Conservation (phyloP, 108 stramenopile species). For the Seminavis robusta region DNA sequence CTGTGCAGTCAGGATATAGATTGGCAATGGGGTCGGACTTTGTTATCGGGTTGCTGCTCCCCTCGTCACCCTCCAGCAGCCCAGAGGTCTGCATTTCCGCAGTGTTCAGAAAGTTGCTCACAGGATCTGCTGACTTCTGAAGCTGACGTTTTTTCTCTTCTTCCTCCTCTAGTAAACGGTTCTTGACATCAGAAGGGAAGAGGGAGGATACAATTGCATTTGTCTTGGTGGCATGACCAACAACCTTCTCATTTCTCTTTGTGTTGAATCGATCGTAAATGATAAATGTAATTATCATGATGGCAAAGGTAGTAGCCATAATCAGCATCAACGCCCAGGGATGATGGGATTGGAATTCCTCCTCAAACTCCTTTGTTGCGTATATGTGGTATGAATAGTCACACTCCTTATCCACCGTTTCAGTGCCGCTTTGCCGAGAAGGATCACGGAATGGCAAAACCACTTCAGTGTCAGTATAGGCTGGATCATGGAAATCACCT, state of each 20-base stretch:
- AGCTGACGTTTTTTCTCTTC: conserved; percentile 6
- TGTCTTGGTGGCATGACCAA: conserved; percentile 9
- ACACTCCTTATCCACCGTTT: too few species aligned
- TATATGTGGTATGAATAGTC: too few species aligned
- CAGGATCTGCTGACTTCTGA: too few species aligned
- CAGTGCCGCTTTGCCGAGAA: too few species aligned
- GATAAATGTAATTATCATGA: conserved; percentile 9
- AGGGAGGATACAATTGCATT: conserved; percentile 19
- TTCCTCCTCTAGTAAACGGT: conserved; percentile 14
- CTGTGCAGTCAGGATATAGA: too few species aligned
- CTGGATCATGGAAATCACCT: conserved; percentile 1
- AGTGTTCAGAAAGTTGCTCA: too few species aligned
- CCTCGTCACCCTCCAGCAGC: too few species aligned
- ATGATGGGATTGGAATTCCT: background rate
- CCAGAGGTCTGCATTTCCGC: too few species aligned
- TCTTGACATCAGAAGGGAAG: conserved; percentile 27
- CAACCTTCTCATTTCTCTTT: conserved; percentile 13
- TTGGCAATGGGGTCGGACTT: too few species aligned
- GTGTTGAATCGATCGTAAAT: conserved; percentile 21
- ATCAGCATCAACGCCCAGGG: background rate
- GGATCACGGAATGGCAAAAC: background rate
- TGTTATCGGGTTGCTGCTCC: too few species aligned
- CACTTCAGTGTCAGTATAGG: background rate
- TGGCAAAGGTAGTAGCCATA: conserved; percentile 3
- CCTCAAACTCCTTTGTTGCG: background rate